These are phyloP conservation scores for Cucumis cinereus DNA, from an alignment of 306 rosid species.

Conservation along the genomic window DNA sequence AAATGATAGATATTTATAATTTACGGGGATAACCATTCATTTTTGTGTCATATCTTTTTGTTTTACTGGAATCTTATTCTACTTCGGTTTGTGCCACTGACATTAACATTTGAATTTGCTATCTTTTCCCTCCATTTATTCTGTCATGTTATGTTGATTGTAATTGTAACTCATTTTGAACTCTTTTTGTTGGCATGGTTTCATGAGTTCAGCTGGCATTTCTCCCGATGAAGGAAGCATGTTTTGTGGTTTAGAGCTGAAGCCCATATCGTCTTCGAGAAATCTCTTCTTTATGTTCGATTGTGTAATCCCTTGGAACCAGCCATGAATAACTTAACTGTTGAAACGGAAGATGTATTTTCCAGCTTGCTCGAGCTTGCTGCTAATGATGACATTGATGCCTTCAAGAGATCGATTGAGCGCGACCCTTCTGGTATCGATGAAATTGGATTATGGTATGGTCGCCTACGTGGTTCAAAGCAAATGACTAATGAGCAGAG, in stretches of 20 bases:
- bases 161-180: background rate
- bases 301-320: background rate
- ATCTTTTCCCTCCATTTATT: background rate
- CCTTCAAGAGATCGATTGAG: constrained; percentile 52
- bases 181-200: background rate
- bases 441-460: constrained; percentile 81
- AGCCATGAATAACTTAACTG: constrained; percentile 63
- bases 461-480: constrained; percentile 70
- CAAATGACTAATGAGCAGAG: constrained; percentile 76
- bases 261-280: background rate
- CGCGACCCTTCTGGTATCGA: constrained; percentile 55
- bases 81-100: background rate
- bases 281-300: background rate
- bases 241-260: background rate
- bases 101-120: background rate
- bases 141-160: background rate
- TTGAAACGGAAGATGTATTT: constrained; percentile 66
- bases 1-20: background rate
- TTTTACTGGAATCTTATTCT: background rate
- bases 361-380: constrained; percentile 81
- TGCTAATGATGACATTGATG: constrained; percentile 63
- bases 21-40: background rate
- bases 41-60: background rate
- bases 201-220: background rate
- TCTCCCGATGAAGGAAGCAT: background rate